Base-by-base conservation (phyloP, 75 land plant species). In the Sequoiadendron giganteum region DNA sequence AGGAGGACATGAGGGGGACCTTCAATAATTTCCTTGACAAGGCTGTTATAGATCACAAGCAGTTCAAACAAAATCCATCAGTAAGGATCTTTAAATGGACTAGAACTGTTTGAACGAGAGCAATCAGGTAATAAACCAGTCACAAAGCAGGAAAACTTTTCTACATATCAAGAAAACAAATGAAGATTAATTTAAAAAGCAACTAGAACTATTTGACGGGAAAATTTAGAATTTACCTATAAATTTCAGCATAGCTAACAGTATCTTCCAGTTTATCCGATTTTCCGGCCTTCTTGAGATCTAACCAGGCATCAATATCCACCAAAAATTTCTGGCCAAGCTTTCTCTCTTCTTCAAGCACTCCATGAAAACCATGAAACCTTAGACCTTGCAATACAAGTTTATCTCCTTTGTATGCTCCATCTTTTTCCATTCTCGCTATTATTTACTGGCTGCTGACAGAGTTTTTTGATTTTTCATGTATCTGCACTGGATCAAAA, bases 321-420 rank as follows among this genome's bases (percentile, higher is more conserved):
- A 96, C 88, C 87, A 93, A 79, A 86, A 96, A 95, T 88, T 92
- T 94, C 87, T 96, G 98, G 42, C 94, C 97, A 15, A 94, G 81
- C 61, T 90, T 91, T 86, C 87, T 93, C 89, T 95, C 97, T 88
- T 93, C 96, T 15, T 73, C 86, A 43, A 89, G 85, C 43, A 96
- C 98, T n/a, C 98, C 98, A 89, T 96, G 98, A 87, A 87, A 92
- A 15, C 97, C 98, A 90, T 95, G 97, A 76, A 96, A 96, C 87
- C 81, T 91, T 89, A 95, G 88, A 2, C 98, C 98, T 70, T 95
- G 88, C 83, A 96, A 85, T 36, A 96, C 88, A 21, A 96, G 90
- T 90, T 92, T 95, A 84, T 96, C 98, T 58, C 94, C 90, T 30
- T 10, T 89, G 84, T 45, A 82, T 28, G 52, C 52, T 82, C 84